A percentile compares a stretch with the other conserved stretches of the same genome.
These are phyloP conservation scores for Breviolum minutum DNA, from an alignment of 73 alveolate species.

Conservation along the genomic window DNA sequence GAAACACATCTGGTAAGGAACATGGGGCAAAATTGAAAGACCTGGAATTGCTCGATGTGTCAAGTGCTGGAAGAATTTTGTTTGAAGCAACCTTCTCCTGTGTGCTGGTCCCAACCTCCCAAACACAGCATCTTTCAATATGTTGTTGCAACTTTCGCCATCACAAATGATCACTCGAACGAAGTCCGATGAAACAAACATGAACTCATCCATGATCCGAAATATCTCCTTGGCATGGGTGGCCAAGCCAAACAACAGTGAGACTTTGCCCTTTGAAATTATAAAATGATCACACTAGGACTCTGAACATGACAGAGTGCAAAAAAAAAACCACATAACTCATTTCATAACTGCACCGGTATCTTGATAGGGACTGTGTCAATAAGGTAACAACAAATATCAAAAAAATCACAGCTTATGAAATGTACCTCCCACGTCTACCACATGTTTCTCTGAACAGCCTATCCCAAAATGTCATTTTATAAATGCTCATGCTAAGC, in stretches of 20 bases:
- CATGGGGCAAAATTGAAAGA: background rate
- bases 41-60: background rate
- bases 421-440: too few relatives aligned
- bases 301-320: background rate
- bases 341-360: background rate
- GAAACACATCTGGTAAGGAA: background rate
- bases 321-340: background rate
- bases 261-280: too few relatives aligned
- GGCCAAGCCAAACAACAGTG: background rate
- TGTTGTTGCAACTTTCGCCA: slow-evolving; percentile 1
- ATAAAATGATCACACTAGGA: background rate
- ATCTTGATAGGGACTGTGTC: background rate
- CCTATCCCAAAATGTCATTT: too few relatives aligned
- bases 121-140: background rate
- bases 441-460: too few relatives aligned
- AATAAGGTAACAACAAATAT: background rate
- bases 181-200: background rate
- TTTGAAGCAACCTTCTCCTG: background rate
- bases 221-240: background rate
- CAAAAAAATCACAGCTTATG: background rate
- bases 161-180: background rate
- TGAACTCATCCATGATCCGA: background rate
- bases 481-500: too few relatives aligned
- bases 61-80: background rate
- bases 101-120: background rate